Base-by-base conservation (phyloP, 306 rosid genomes). In the Gleditsia sinensis region DNA sequence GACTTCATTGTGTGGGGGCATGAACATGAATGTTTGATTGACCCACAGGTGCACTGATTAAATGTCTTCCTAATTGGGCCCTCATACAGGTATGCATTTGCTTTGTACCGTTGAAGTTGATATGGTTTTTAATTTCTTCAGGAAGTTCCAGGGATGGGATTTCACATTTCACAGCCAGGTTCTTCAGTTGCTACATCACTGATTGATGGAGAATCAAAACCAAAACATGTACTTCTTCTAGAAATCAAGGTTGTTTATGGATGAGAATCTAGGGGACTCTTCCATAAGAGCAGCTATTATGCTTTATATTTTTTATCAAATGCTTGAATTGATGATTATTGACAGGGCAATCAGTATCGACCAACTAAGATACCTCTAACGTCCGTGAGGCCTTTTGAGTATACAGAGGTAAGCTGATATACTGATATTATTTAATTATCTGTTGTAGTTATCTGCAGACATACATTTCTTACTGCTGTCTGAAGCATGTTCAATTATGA, bases 71-170 rank as follows among this genome's bases (percentile, higher is more conserved):
- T 23, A 46, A 24, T 17, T 42, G 23, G 45, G n/a, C 75, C 30
- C 24, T 13, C 50, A 55, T 58, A 58, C 32, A 40, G 43, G 19
- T 65, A 37, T 74, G 30, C 30, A 53, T 28, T 21, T 23, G 27
- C 12, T 59, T 34, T 16, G 61, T 57, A 28, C 68, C 54, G 60
- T 53, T 58, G 40, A 78, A 63, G 70, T 59, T 36, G 58, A 65
- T 61, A 46, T 86, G 71, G 71, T 57, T 54, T n/a, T 68, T 75
- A 46, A 61, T 74, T 78, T 81, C 71, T 54, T 83, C 84, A 94
- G 99, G 99, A 94, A 86, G 96, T 94, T 86, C 89, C 97, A 7
- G 99, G 97, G 79, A 92, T 92, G 99, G 97, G 99, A 56, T 94
- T 94, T 84, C 99, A 94, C 90, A 91, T 94, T 79, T 83, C 99